phyloP scores from a whole-genome alignment of 257 asterid species.

The Nemophila menziesii region DNA sequence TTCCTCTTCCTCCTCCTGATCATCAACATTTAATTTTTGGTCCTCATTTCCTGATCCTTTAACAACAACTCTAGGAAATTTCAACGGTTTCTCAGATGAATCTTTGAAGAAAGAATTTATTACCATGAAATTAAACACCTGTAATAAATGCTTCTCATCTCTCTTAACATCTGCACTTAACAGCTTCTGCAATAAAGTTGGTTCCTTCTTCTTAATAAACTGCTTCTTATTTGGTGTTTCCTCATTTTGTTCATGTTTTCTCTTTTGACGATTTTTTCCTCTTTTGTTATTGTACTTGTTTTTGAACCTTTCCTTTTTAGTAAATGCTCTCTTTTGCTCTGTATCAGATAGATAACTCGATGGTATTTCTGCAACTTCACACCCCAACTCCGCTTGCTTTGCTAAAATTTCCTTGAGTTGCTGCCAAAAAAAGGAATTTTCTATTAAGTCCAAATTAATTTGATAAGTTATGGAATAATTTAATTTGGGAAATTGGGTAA shows the following conservation, averaged over 20 bases:
- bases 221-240: slow-evolving; percentile 18
- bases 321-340: slow-evolving; percentile 31
- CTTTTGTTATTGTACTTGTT: slow-evolving; percentile 44
- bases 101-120: slow-evolving; percentile 64
- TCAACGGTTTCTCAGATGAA: slow-evolving; percentile 36
- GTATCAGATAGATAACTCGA: slow-evolving; percentile 59
- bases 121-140: slow-evolving; percentile 73
- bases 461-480: background rate
- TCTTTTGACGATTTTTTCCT: slow-evolving; percentile 42
- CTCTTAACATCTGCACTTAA: slow-evolving; percentile 52
- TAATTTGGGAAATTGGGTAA: background rate
- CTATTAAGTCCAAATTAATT: background rate
- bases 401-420: slow-evolving; percentile 85
- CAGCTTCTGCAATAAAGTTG: slow-evolving; percentile 65
- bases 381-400: slow-evolving; percentile 90
- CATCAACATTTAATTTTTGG: background rate
- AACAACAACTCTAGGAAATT: slow-evolving; percentile 48
- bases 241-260: slow-evolving; percentile 25
- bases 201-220: slow-evolving; percentile 24
- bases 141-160: slow-evolving; percentile 63
- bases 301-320: slow-evolving; percentile 41
- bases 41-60: slow-evolving; percentile 31
- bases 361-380: slow-evolving; percentile 95
- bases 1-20: slow-evolving; percentile 6
- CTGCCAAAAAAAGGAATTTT: slow-evolving; percentile 24